Evolutionary conservation across 2,329 filamentous ascomycete genomes (phyloP), one percentile per base, ranked within the genome.

Genomic region (Ophiocordyceps robertsii): DNA sequence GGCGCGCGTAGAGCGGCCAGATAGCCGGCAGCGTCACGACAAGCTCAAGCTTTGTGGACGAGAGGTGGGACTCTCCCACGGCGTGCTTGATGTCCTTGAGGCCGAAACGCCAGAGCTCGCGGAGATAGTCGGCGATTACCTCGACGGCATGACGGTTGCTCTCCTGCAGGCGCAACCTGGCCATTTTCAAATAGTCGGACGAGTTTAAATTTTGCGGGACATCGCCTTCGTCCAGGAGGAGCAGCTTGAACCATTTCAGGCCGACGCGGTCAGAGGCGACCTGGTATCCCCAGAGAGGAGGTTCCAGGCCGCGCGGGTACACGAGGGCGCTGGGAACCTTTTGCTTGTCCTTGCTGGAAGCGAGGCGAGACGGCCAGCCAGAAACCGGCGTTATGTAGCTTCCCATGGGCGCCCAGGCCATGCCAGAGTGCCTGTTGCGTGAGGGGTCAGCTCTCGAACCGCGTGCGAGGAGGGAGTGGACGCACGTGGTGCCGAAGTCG

Each of bases 401-500:
- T 0, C 49, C 41, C 0, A 55, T 58, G 19, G 52, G 56, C 0
- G 62, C 60, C 54, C 59, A 70, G 0, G 66, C 60, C 1, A 67
- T 51, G 1, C 66, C 66, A 0, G 66, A 68, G 40, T 53, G 63
- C 0, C 62, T 65, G 27, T 3, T 3, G n/a, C n/a, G n/a, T n/a
- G n/a, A n/a, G n/a, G n/a, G n/a, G n/a, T n/a, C n/a, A n/a, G n/a
- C n/a, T n/a, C n/a, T n/a, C n/a, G n/a, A n/a, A n/a, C n/a, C n/a
- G n/a, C n/a, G n/a, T n/a, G n/a, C n/a, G n/a, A n/a, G n/a, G n/a
- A n/a, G n/a, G n/a, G 10, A 4, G 3, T 13, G 16, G 12, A 49
- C 60, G 44, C 45, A 68, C 53, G 67, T 71, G 0, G 68, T 71
- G 1, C 67, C 67, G 38, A 71, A 69, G 33, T 70, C 68, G 7